A percentile compares a stretch with the other conserved stretches of the same genome.
phyloP scores from a whole-genome alignment of 1,284 basidiomycete genomes.

The Tremellales sp. region DNA sequence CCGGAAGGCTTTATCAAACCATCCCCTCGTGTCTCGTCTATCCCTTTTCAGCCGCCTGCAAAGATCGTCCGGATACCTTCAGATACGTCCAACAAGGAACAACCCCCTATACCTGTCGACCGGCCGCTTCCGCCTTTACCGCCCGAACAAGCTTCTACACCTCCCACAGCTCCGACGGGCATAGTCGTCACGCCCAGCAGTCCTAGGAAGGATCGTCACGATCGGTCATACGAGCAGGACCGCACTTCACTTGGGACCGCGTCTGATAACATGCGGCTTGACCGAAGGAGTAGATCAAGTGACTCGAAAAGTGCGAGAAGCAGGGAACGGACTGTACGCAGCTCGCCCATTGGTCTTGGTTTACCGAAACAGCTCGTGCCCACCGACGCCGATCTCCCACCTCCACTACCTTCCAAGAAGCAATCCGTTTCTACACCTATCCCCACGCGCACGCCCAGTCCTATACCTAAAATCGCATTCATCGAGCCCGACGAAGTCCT shows the following conservation, averaged over 20 bases:
- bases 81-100: slow-evolving; percentile 7
- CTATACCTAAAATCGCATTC: slow-evolving; percentile 33
- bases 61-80: background rate
- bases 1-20: slow-evolving; percentile 2
- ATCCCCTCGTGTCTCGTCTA: background rate
- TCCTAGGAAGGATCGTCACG: slow-evolving; percentile 16
- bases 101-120: slow-evolving; percentile 23
- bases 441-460: slow-evolving; percentile 29
- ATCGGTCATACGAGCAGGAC: background rate
- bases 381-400: slow-evolving; percentile 11
- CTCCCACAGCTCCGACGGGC: slow-evolving; percentile 13
- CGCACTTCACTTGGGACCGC: background rate
- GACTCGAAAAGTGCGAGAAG: slow-evolving; percentile 1
- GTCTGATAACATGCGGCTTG: slow-evolving; percentile 1
- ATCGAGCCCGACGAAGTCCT: slow-evolving; percentile 12
- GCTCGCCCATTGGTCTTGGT: slow-evolving; percentile 36
- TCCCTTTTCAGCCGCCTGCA: background rate
- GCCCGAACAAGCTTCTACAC: background rate
- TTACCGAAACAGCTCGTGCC: slow-evolving; percentile 19
- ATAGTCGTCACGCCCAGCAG: slow-evolving; percentile 43
- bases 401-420: slow-evolving; percentile 18
- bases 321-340: slow-evolving; percentile 12
- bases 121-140: slow-evolving; percentile 32
- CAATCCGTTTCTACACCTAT: slow-evolving; percentile 41
- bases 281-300: slow-evolving; percentile 3